Evolutionary conservation across 352 stramenopile genomes (phyloP), one percentile per base, ranked within the genome.

Genomic region (Phytophthora lateralis): DNA sequence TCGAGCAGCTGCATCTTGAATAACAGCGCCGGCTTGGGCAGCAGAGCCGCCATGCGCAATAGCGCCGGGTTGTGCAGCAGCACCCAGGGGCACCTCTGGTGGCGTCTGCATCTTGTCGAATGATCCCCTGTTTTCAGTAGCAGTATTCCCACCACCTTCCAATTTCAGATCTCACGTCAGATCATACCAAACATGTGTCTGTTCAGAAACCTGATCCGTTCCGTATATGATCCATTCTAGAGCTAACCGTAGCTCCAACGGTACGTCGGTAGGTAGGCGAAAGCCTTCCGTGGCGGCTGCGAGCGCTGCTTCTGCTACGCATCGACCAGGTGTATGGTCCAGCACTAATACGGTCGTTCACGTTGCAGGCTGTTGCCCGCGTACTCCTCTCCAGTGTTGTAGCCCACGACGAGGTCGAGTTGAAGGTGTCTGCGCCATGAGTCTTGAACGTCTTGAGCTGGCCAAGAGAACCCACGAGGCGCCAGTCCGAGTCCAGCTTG

Each of bases 401-500:
- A 0, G 58, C 47, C 68, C 69, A 76, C 1, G 32, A 55, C n/a
- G 64, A 59, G 1, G 34, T 60, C 6, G 69, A 70, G 24, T 29
- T 63, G 29, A 66, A 75, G 0, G 63, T 59, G 58, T 80, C 71
- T 9, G 50, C 26, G 0, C 72, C 69, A 10, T 60, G 70, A 12
- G 56, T 26, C 55, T 81, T 87, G 62, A 71, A 87, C 2, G 72
- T 78, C 18, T 73, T 74, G 30, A 87, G 62, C 15, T 66, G 65
- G 0, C 70, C 77, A 2, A 84, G 49, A 4, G 66, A 60, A 9
- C 62, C 73, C 18, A 75, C 70, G 14, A 66, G 55, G 14, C 73
- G 70, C 77, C 77, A 87, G 3, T 78, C 59, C 15, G 69, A 43
- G 26, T 78, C 69, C n/a, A 86, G 37, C 9, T 58, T 51, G 5